Evolutionary conservation across 345 rosid species (phyloP), one percentile per base, ranked within the genome.

Genomic region (Moricandia arvensis): DNA sequence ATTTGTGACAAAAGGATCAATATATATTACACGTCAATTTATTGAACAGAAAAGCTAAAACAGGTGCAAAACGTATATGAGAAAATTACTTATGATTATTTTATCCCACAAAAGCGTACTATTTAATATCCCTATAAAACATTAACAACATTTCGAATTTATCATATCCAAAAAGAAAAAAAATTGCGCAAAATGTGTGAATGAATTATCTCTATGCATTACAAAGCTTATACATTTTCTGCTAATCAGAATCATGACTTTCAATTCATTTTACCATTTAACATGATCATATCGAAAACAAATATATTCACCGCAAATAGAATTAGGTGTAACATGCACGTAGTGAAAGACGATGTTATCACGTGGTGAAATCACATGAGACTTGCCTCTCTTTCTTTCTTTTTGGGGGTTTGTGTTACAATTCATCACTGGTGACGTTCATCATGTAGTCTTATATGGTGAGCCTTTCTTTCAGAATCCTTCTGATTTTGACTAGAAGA

Each of bases 331-430:
- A 69, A 31, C 66, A 8, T 59, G 31, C 31, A 16, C 5, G 59
- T 18, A 18, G 57, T 6, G 41, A 59, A 65, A 27, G 41, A 26
- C 27, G n/a, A 17, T 38, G 41, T 6, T 58, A 66, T 45, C 66
- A 67, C 68, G 68, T 75, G 79, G 43, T 59, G 33, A 47, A 51
- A 53, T 8, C 13, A 61, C 79, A 61, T 75, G 79, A 75, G 33
- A 16, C 79, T 68, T 68, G 69, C 57, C 63, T 49, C 8, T 59
- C 1, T 41, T 53, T 30, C 0, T 68, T 15, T 49, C 0, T 10
- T 49, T 51, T 2, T 35, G n/a, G 43, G 15, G 38, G 35, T 68
- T 51, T 47, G 62, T 59, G 15, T 27, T 17, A 62, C 17, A 37
- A 37, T 30, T 13, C 65, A 53, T 69, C 64, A 62, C 65, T 65